Percentiles rank a stretch among this genome's conserved stretches.
These are phyloP conservation scores for Poa annua DNA, from an alignment of 176 grass and related monocot genomes.

Conservation along the genomic window DNA sequence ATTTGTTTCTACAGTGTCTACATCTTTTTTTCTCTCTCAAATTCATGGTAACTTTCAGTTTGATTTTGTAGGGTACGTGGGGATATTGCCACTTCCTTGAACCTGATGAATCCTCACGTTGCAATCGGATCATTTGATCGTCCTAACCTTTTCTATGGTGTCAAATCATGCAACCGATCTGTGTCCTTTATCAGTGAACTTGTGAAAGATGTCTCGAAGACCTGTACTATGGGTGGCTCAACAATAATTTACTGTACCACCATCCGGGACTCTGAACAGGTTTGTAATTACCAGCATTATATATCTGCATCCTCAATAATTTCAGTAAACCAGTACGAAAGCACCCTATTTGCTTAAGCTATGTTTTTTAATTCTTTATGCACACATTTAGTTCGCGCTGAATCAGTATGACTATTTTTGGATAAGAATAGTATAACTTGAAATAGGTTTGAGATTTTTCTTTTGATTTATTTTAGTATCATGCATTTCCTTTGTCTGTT, in stretches of 20 bases:
- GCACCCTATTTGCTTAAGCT: not conserved
- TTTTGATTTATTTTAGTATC: slow-evolving; percentile 5
- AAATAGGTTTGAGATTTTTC: too few relatives aligned
- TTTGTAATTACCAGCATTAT: slow-evolving; percentile 20
- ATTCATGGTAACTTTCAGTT: slow-evolving; percentile 14
- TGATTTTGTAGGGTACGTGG: slow-evolving; percentile 63
- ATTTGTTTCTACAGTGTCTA: slow-evolving; percentile 19
- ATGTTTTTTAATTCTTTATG: not conserved
- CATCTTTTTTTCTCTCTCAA: slow-evolving; percentile 31
- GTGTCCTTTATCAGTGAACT: slow-evolving; percentile 69
- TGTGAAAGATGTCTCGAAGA: slow-evolving; percentile 80
- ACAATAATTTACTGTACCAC: slow-evolving; percentile 94
- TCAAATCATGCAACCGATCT: slow-evolving; percentile 71
- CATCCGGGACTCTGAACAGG: slow-evolving; percentile 85
- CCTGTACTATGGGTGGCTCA: slow-evolving; percentile 60
- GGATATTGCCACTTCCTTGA: slow-evolving; percentile 86
- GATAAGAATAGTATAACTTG: not conserved
- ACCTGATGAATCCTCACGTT: slow-evolving; percentile 59
- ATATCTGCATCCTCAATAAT: slow-evolving; percentile 18
- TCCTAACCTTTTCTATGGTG: slow-evolving; percentile 85
- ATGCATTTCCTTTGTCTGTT: slow-evolving; percentile 3
- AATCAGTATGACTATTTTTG: not conserved
- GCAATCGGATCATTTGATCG: slow-evolving; percentile 86
- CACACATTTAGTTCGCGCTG: not conserved
- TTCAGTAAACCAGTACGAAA: not conserved